phyloP scores from a whole-genome alignment of 148 eudicot species.

The Suaeda aralocaspica region DNA sequence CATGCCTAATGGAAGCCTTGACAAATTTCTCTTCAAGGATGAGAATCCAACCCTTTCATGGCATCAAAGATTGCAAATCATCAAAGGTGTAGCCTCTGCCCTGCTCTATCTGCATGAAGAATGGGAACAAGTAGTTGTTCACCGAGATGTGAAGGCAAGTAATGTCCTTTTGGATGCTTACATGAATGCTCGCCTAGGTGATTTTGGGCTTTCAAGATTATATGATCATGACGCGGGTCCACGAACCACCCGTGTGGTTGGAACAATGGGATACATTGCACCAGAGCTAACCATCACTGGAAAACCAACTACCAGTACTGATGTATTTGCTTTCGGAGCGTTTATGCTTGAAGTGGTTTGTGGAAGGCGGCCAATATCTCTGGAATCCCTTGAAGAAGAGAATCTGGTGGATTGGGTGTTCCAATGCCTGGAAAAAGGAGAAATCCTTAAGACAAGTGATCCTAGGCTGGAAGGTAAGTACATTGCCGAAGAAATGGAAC shows the following conservation, averaged over 20 bases:
- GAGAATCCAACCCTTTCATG: constrained; percentile 26
- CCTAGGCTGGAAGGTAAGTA: constrained; percentile 9
- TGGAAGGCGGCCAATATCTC: constrained; percentile 44
- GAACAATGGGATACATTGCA: constrained; percentile 57
- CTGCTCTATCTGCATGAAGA: constrained; percentile 53
- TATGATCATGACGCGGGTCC: constrained; percentile 52
- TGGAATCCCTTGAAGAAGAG: constrained; percentile 26
- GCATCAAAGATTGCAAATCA: constrained; percentile 44
- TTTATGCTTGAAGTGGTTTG: constrained; percentile 42
- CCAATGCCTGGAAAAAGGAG: constrained; percentile 13
- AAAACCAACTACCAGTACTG: constrained; percentile 45
- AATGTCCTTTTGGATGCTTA: constrained; percentile 57
- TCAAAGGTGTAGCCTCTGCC: constrained; percentile 50
- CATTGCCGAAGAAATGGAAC: constrained; percentile 14
- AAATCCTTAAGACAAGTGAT: constrained; percentile 14
- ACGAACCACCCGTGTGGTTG: constrained; percentile 45
- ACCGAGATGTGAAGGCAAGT: constrained; percentile 60
- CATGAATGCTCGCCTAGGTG: constrained; percentile 52
- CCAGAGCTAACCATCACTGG: constrained; percentile 50
- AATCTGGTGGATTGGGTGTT: constrained; percentile 28
- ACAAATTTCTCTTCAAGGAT: constrained; percentile 33
- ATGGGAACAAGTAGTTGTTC: constrained; percentile 52
- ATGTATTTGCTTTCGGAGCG: constrained; percentile 48
- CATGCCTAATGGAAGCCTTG: constrained; percentile 67
- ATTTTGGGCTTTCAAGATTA: constrained; percentile 62